Evolutionary conservation across 148 eudicot genomes (phyloP), one percentile per base, ranked within the genome.

Genomic region (Rhododendron henanense): DNA sequence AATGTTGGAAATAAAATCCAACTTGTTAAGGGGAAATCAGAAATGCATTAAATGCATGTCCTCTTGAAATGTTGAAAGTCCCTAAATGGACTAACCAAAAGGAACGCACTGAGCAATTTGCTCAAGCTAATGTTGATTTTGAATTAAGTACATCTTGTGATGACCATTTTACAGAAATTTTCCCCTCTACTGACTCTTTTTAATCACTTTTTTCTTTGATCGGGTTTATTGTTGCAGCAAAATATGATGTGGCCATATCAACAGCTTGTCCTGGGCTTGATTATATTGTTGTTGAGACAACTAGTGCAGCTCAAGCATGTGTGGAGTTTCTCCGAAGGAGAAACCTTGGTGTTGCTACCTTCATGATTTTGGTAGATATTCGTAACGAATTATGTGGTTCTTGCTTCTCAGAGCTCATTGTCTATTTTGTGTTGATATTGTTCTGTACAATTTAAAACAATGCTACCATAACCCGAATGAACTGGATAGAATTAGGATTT

Each of bases 191-290:
- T 47, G 45, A 41, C 71, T 37, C 28, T 63, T 51, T 31, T 74
- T 47, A 16, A 18, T 39, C 69, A 41, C 39, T 25, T 75, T 63
- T 28, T 83, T 61, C 65, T 57, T 88, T 77, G 69, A 50, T 65
- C 82, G 67, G 73, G 47, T 45, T 83, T 82, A 16, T 81, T 33
- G 51, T 77, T 89, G 90, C 94, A 97, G 98, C 90, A 85, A 93
- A 93, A 85, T 97, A 94, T 92, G 98, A 97, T 84, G 89, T 97
- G 77, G 98, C 99, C 47, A 88, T 97, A 89, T 97, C 99, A 89
- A 97, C 98, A 48, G 98, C 99, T 84, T 95, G 98, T 83, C 83
- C 93, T 83, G 99, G 96, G 78, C 98, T 97, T 86, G 98, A 97
- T 87, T 97, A 95, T 87, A 95, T 97, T 89, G 94, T 97, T 53